A percentile compares a stretch with the other conserved stretches of the same genome.
Conservation (phyloP, 176 grass and related monocot species). For the Elaeis guineensis region DNA sequence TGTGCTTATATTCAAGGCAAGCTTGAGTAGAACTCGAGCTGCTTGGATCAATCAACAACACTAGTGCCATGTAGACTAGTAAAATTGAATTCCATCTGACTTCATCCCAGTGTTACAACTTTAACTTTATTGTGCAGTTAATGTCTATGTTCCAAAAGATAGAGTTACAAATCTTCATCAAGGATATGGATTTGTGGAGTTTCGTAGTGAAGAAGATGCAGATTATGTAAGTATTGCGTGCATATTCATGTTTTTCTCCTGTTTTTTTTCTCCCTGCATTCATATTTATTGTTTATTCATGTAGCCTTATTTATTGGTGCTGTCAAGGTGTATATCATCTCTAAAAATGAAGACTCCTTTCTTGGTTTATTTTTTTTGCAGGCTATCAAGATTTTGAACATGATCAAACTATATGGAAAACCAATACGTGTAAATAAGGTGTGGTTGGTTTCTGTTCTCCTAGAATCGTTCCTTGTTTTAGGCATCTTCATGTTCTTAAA, state of each 20-base stretch:
- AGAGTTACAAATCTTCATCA: conserved; percentile 99
- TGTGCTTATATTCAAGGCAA: too few relatives aligned
- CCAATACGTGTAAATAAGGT: conserved; percentile 99
- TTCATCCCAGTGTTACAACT: not conserved
- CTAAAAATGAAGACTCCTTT: too few relatives aligned
- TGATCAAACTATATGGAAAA: conserved; percentile 99
- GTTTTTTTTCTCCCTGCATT: conserved; percentile 3
- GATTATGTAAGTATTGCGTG: conserved; percentile 64
- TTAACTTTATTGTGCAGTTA: conserved; percentile 47
- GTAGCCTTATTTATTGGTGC: not conserved
- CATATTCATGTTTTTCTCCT: not conserved
- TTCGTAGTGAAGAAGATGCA: conserved; percentile 92
- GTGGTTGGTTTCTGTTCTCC: not conserved
- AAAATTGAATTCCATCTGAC: not conserved
- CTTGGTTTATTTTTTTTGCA: conserved; percentile 11
- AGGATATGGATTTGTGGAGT: conserved; percentile 97
- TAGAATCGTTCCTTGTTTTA: not conserved
- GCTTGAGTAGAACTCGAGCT: too few relatives aligned
- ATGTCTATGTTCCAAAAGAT: conserved; percentile 99
- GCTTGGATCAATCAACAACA: too few relatives aligned
- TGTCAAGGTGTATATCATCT: too few relatives aligned
- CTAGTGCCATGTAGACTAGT: too few relatives aligned
- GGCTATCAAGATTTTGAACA: conserved; percentile 99
- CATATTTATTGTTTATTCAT: conserved; percentile 4
- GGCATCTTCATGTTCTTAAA: too few relatives aligned